A percentile compares a stretch with the other conserved stretches of the same genome.
These are phyloP conservation scores for Candida endomychidarum DNA, from an alignment of 805 yeast genomes.

Conservation along the genomic window DNA sequence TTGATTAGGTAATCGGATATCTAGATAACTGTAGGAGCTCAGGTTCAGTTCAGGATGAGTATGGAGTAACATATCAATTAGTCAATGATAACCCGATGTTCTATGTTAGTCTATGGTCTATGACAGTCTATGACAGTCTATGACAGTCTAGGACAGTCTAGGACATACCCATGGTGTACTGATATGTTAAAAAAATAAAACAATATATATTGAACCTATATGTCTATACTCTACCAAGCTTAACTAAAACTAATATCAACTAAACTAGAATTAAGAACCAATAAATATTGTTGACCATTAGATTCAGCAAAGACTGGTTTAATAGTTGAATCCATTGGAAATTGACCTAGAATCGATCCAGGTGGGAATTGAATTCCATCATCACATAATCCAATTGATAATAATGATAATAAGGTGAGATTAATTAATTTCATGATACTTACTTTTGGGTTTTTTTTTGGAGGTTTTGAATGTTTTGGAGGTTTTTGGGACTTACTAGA, in stretches of 20 bases:
- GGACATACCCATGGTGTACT: too few relatives aligned
- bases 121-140: too few relatives aligned
- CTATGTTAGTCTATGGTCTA: too few relatives aligned
- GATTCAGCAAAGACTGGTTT: conserved; percentile 13
- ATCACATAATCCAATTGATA: neutral
- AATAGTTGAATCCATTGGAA: conserved; percentile 12
- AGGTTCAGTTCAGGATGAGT: too few relatives aligned
- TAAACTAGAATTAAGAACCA: conserved; percentile 16
- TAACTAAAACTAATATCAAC: conserved; percentile 5
- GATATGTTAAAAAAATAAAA: too few relatives aligned
- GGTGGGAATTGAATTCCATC: conserved; percentile 14
- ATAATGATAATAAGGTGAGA: neutral
- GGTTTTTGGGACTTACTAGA: too few relatives aligned
- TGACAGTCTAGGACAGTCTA: too few relatives aligned
- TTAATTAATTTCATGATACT: conserved; percentile 1
- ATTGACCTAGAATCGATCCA: conserved; percentile 15
- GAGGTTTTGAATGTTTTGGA: too few relatives aligned
- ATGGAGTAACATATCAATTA: too few relatives aligned
- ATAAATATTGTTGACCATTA: conserved; percentile 13
- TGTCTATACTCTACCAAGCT: neutral
- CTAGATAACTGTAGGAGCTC: too few relatives aligned
- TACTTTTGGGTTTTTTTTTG: neutral
- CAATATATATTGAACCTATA: neutral
- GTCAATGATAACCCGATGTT: too few relatives aligned
- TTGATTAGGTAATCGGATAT: too few relatives aligned